Conservation (phyloP, 2,329 filamentous ascomycete species). For the Coleophoma eucalyptorum region DNA sequence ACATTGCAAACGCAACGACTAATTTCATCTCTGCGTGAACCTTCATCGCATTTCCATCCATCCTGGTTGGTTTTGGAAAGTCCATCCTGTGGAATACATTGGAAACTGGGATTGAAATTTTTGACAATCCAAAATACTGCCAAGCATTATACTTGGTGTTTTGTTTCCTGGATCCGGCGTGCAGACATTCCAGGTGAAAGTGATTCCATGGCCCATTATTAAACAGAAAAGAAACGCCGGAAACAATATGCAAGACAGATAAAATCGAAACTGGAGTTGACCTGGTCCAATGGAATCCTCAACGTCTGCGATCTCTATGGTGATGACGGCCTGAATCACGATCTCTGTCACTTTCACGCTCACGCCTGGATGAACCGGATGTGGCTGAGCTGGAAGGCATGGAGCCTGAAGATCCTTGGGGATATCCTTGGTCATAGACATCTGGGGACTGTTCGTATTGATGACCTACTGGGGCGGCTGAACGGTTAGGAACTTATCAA, state of each 20-base stretch:
- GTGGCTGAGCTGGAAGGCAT: constrained; percentile 17
- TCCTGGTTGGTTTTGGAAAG: constrained; percentile 1
- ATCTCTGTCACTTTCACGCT: constrained; percentile 21
- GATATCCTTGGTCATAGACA: constrained; percentile 13
- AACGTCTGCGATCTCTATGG: constrained; percentile 17
- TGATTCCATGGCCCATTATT: constrained; percentile 1
- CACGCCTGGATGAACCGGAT: constrained; percentile 17
- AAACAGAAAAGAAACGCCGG: constrained; percentile 23
- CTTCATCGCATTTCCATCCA: constrained; percentile 13
- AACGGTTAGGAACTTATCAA: constrained; percentile 26
- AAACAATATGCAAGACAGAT: constrained; percentile 17
- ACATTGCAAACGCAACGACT: constrained; percentile 16
- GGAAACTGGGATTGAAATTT: not conserved
- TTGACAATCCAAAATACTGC: not conserved
- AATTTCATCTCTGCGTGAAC: constrained; percentile 14
- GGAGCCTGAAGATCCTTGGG: constrained; percentile 16
- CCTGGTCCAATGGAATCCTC: constrained; percentile 11
- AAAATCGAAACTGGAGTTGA: constrained; percentile 8
- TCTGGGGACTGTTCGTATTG: constrained; percentile 13
- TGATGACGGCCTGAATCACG: constrained; percentile 18
- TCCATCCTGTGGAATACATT: not conserved
- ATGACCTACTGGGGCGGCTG: constrained; percentile 20
- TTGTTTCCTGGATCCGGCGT: too few relatives aligned
- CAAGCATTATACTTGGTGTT: too few relatives aligned
- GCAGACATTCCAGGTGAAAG: not conserved